Evolutionary conservation across 805 yeast genomes (phyloP), one percentile per base, ranked within the genome.

Genomic region (Pichia sporocuriosa): DNA sequence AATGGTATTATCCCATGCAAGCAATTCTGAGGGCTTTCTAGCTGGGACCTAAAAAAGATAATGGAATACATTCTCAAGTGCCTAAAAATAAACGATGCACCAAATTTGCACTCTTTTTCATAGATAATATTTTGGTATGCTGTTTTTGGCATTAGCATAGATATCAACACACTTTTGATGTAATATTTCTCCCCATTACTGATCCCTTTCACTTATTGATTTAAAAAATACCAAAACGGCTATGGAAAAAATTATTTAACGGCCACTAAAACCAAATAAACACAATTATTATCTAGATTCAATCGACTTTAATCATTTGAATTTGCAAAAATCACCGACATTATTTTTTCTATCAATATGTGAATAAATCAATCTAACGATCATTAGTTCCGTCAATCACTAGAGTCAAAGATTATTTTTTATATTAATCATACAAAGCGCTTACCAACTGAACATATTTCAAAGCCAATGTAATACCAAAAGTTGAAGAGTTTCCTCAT

Each of bases 271-370:
- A 52, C 56, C 17, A 52, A 43, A 3, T 55, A 55, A 16, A 52
- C 56, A 41, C 56, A 52, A 22, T 51, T 52, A 17, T 52, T 54
- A 34, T 52, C 54, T 7, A 49, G 15, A 23, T 49, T 35, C 9
- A 52, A 35, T 32, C 56, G 43, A 4, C 54, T 50, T 3, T n/a
- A 33, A 8, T 55, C 57, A 13, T 49, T 47, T 28, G 51, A 52
- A 36, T 62, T 62, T n/a, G 64, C 57, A n/a, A 39, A 58, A 61
- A 39, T 55, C 59, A 2, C 66, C 67, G 8, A 63, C 61, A 15
- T 63, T 61, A 37, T 69, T 50, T 44, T 50, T 38, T 52, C 67
- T 32, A n/a, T n/a, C n/a, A n/a, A n/a, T n/a, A n/a, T n/a, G n/a
- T n/a, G n/a, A n/a, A n/a, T n/a, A n/a, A n/a, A n/a, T n/a, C n/a